These are phyloP conservation scores for Colletotrichum salicis DNA, from an alignment of 2,329 filamentous ascomycete genomes.

Conservation along the genomic window DNA sequence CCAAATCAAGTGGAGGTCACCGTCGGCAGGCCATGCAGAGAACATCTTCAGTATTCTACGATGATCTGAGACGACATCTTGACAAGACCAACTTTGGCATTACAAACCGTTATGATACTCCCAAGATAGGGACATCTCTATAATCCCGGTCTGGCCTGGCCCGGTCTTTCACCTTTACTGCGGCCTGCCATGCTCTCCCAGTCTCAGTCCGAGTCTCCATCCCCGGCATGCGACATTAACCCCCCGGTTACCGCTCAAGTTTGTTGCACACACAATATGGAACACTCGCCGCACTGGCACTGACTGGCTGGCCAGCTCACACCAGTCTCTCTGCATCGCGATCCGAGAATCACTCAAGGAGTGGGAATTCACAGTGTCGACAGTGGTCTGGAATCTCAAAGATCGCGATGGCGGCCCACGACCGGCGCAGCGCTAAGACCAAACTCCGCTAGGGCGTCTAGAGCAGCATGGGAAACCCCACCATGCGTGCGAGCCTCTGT, in stretches of 20 bases:
- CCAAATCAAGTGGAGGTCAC: neutral
- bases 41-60: neutral
- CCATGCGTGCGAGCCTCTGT: neutral
- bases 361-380: conserved; percentile 5
- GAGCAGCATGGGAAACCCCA: neutral
- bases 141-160: neutral
- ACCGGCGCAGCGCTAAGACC: neutral
- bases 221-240: conserved; percentile 11
- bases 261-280: conserved; percentile 1
- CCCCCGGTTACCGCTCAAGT: neutral
- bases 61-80: neutral
- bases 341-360: neutral
- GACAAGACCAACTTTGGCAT: neutral
- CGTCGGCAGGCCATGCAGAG: neutral
- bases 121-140: neutral
- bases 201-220: neutral
- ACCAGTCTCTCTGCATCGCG: conserved; percentile 8
- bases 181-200: neutral
- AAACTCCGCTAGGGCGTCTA: conserved; percentile 13
- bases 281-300: neutral
- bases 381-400: conserved; percentile 26
- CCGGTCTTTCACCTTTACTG: neutral
- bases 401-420: conserved; percentile 31
- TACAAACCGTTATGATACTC: conserved; percentile 3
- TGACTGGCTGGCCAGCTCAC: neutral